Conservation (phyloP, 495 filamentous ascomycete genomes). For the Annulohypoxylon stygium region DNA sequence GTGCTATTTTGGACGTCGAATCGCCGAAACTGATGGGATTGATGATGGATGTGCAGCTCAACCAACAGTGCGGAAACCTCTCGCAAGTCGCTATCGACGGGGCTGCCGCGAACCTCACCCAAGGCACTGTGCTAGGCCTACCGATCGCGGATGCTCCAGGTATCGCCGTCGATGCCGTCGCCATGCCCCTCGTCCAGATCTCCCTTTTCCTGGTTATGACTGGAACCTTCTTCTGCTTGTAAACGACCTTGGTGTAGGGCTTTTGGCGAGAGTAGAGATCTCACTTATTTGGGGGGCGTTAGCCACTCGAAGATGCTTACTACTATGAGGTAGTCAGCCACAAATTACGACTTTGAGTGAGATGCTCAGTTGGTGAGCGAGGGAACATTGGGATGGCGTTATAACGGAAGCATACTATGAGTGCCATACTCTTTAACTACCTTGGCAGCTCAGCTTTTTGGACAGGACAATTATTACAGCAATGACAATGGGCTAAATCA, state of each 20-base stretch:
- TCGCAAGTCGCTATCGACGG: conserved; percentile 48
- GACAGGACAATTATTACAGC: conserved; percentile 2
- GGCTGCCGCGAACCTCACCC: conserved; percentile 52
- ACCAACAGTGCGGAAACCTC: conserved; percentile 54
- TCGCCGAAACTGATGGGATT: conserved; percentile 46
- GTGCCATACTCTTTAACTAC: neutral
- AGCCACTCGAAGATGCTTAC: neutral
- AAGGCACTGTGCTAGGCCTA: conserved; percentile 45
- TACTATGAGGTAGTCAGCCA: neutral
- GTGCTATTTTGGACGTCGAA: conserved; percentile 49
- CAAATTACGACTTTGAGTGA: neutral
- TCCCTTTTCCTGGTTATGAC: conserved; percentile 32
- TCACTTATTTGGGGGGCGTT: neutral
- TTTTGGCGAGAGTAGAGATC: neutral
- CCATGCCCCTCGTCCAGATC: conserved; percentile 27
- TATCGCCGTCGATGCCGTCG: conserved; percentile 7
- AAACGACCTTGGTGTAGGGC: neutral
- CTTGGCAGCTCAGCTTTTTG: neutral
- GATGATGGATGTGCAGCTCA: conserved; percentile 50
- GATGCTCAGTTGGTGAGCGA: conserved; percentile 5
- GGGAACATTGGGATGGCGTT: neutral
- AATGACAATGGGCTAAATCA: neutral
- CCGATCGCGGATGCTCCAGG: conserved; percentile 36
- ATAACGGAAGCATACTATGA: neutral
- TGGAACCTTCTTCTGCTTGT: conserved; percentile 36